Base-by-base conservation (phyloP, 1,284 basidiomycete species). In the Microbotryum silenes-acaulis region DNA sequence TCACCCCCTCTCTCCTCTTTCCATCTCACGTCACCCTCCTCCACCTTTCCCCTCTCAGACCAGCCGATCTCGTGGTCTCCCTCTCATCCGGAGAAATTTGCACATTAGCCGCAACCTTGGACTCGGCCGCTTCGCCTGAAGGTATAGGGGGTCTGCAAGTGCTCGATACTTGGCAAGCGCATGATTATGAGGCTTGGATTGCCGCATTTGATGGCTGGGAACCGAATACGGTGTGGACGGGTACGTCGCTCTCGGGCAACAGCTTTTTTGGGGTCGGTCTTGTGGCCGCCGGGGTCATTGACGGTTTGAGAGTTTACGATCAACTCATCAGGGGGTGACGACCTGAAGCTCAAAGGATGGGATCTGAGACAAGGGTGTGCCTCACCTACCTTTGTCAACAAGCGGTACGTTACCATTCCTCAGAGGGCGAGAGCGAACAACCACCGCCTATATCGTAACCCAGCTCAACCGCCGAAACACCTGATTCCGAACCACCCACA, bases 131-230 rank as follows among this genome's bases (percentile, higher is more conserved):
- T 25, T 25, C 25, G 42, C 79, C 81, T 2, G 75, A 76, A 25
- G 75, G 79, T 0, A 71, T 73, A 4, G 76, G 77, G 10, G 76
- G 75, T 4, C 74, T 88, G 16, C 57, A 72, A 0, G 73, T 85
- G 1, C 75, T 75, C 2, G 74, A 81, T 20, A 79, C 78, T 2
- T 98, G 94, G 93, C 78, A 82, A 60, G 94, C 90, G 6, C 96
- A 98, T 73, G 90, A 92, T 63, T 86, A 85, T 71, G 96, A 98
- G 74, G 88, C 94, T 0, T 99, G 96, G 96, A 85, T 91, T 53
- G 84, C 86, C 0, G 85, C 88, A 0, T 98, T 89, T 84, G 84
- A 97, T 72, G 86, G 87, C 68, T 92, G 88, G 86, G 77, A 89
- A 63, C 76, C 79, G 0, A 83, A 84, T 68, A 75, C 87, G 18